Base-by-base conservation (phyloP, 176 grass and related monocot species). In the Carex pumila region DNA sequence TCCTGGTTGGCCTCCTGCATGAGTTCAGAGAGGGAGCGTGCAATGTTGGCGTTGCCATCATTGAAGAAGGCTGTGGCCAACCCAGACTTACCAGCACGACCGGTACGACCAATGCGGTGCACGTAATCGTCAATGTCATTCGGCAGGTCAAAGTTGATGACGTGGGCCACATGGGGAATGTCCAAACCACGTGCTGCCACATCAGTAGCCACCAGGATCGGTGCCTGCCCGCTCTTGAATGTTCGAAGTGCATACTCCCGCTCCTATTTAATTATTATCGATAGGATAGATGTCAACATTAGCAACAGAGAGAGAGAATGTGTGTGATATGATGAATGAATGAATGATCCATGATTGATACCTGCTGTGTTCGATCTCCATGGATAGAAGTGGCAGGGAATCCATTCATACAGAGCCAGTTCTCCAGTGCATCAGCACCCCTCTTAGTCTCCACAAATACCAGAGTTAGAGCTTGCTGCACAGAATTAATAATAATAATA, bases 391-490 rank as follows among this genome's bases (percentile, higher is more conserved):
- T 93, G 77, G 95, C 95, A 84, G 95, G 95, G 60, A 97, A 97
- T 5, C 89, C 90, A 1, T 97, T 97, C 83, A 76, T 94, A 82
- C 70, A 97, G 73, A 97, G 79, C 95, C 95, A 97, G 87, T 92
- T 86, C 84, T 97, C 95, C 56, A 97, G 82, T 75, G 95, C 87
- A 91, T 97, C 95, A 85, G 95, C 95, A 11, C 95, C 92, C 61
- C 90, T 91, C 89, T 97, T 97, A 61, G 95, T 97, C 84, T 97
- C 95, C 85, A 97, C 95, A 82, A 97, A 97, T 21, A 97, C 95
- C 49, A 97, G 83, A 77, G 95, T 97, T 61, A 97, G 89, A 72
- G 89, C 14, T 84, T 92, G 89, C 95, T 97, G 88, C 73, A 87
- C 39, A 55, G 82, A 87, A 74, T 31, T 39, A 39, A 39, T 39